phyloP scores from a whole-genome alignment of 345 rosid species.

The Brassica carinata region DNA sequence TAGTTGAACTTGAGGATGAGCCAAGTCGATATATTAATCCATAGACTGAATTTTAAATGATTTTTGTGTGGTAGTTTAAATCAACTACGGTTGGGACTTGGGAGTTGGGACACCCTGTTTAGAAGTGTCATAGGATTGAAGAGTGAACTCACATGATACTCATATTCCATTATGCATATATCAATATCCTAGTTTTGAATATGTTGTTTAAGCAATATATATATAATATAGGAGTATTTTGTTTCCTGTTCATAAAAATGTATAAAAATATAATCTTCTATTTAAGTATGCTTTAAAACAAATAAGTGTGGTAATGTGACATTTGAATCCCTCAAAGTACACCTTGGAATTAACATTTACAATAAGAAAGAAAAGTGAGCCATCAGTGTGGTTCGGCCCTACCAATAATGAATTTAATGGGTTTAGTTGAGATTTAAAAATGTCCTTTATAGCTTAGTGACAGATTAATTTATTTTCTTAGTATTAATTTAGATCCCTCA shows the following conservation, averaged over 20 bases:
- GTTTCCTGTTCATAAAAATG: not conserved
- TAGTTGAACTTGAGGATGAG: no score
- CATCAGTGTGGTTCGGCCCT: constrained; percentile 30
- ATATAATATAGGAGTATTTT: not conserved
- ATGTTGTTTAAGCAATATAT: not conserved
- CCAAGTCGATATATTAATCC: no score
- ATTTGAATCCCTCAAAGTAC: not conserved
- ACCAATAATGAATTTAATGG: constrained; percentile 5
- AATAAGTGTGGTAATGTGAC: constrained; percentile 22
- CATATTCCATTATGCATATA: not conserved
- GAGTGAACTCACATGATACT: not conserved
- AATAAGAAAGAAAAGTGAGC: constrained; percentile 30
- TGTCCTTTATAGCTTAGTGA: not conserved
- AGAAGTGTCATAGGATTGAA: not conserved
- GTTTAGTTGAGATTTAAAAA: constrained; percentile 11
- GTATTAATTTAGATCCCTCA: not conserved
- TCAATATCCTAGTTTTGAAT: not conserved
- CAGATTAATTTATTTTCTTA: not conserved
- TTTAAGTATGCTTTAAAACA: constrained; percentile 6
- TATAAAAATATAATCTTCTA: not conserved
- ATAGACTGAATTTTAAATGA: no score
- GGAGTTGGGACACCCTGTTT: not conserved
- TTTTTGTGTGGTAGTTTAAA: not conserved
- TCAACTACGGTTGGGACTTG: not conserved
- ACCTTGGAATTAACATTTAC: not conserved